These are phyloP conservation scores for Pontederia paniculata DNA, from an alignment of 176 grass and related monocot genomes.

Conservation along the genomic window DNA sequence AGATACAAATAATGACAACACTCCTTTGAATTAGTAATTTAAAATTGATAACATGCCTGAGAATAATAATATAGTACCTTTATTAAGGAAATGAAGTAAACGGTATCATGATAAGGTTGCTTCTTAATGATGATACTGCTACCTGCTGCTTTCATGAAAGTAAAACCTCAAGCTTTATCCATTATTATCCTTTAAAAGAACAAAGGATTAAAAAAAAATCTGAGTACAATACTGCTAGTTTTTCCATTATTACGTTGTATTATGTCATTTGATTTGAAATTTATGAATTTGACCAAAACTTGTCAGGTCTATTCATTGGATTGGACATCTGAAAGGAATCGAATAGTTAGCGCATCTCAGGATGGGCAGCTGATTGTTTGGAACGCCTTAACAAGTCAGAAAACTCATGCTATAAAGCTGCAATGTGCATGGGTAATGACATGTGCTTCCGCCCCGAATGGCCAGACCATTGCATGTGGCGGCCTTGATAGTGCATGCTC, in stretches of 20 bases:
- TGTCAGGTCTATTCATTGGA: constrained; percentile 94
- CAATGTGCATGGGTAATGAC: constrained; percentile 95
- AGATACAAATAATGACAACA: too few relatives aligned
- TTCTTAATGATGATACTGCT: constrained; percentile 9
- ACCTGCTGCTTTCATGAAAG: neutral
- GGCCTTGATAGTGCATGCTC: constrained; percentile 98
- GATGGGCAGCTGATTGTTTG: constrained; percentile 95
- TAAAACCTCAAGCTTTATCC: neutral
- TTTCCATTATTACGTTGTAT: neutral
- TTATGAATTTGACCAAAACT: constrained; percentile 19
- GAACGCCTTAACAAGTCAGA: constrained; percentile 99
- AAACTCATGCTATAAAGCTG: constrained; percentile 97
- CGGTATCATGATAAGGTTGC: neutral
- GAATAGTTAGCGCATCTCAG: constrained; percentile 90
- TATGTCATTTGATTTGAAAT: neutral
- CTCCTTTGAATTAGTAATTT: too few relatives aligned
- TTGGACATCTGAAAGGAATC: constrained; percentile 96
- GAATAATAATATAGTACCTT: too few relatives aligned
- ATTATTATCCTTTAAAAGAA: neutral
- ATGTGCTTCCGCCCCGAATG: constrained; percentile 93
- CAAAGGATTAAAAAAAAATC: neutral
- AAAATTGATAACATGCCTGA: too few relatives aligned
- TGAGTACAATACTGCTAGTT: neutral
- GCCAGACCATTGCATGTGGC: constrained; percentile 89
- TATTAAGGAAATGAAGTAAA: too few relatives aligned